Evolutionary conservation across 2,329 filamentous ascomycete genomes (phyloP), one percentile per base, ranked within the genome.

Genomic region (Sporothrix inflata): DNA sequence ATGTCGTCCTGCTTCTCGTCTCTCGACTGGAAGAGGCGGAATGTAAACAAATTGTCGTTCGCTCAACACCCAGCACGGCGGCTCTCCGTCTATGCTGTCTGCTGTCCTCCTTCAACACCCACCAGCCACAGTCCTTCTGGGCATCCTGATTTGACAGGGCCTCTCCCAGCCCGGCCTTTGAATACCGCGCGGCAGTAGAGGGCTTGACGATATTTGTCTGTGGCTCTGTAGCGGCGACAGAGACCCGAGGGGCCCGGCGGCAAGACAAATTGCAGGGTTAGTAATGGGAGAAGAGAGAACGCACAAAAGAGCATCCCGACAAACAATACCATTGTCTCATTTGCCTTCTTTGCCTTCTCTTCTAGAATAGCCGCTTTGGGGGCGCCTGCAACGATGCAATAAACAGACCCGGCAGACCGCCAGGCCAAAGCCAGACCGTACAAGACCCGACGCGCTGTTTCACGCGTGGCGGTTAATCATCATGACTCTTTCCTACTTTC

Each of bases 131-230:
- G 38, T 24, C 60, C 21, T 3, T 42, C 14, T 45, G 40, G 6
- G 38, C 38, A 11, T 45, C 34, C 38, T 65, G 60, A 65, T 65
- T 65, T 65, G 60, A 45, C 2, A 5, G 38, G 57, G 60, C 60
- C 60, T 24, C 60, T 4, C 42, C 21, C 60, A 3, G 6, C 2
- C 60, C 21, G 60, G 38, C 60, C 60, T 24, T 24, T 1, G 38
- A 42, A 65, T 65, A 45, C 60, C 60, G 60, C 60, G 60, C 60
- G 38, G 60, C 60, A 65, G 60, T 11, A 65, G 57, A 6, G 34
- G 47, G n/a, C 16, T 11, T 34, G n/a, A 27, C 38, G 60, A 45
- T 42, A n/a, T n/a, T 65, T 38, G 6, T 63, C 40, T 27, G 60
- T 65, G 38, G 57, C 53, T 38, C 53, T 57, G 45, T 47, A 12